Percentiles rank a stretch among this genome's conserved stretches.
These are phyloP conservation scores for Fusarium oxysporum DNA, from an alignment of 2,329 filamentous ascomycete genomes.

Conservation along the genomic window DNA sequence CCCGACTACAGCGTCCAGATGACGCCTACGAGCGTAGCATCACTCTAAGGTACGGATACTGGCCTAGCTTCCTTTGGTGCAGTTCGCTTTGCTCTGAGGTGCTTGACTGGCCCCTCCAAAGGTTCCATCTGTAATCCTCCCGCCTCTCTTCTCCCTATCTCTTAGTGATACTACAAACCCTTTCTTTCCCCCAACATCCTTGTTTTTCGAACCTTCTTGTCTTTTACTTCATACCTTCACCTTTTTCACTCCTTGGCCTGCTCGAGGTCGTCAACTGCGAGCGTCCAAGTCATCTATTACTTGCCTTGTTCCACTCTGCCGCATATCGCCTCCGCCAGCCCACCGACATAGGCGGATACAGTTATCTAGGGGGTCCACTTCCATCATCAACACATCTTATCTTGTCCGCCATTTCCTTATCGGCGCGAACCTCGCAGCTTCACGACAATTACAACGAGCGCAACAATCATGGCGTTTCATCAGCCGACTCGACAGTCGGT, in stretches of 20 bases:
- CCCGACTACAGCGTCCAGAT: conserved; percentile 36
- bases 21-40: conserved; percentile 39
- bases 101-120: conserved; percentile 23
- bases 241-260: conserved; percentile 2
- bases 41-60: conserved; percentile 33
- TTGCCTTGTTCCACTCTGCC: conserved; percentile 15
- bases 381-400: conserved; percentile 43
- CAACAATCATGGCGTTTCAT: conserved; percentile 66
- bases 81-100: neutral
- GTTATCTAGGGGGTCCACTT: conserved; percentile 40
- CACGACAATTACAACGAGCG: conserved; percentile 12
- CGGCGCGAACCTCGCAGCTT: conserved; percentile 31
- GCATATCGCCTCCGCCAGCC: conserved; percentile 35
- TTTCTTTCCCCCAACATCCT: conserved; percentile 10
- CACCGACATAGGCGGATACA: conserved; percentile 31
- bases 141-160: conserved; percentile 30
- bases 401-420: conserved; percentile 41
- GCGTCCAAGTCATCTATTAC: conserved; percentile 1
- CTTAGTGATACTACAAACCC: conserved; percentile 18
- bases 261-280: conserved; percentile 13
- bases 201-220: conserved; percentile 7
- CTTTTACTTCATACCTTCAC: neutral
- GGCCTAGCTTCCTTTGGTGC: conserved; percentile 18
- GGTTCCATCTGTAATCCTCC: conserved; percentile 14
- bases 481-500: conserved; percentile 66